These are phyloP conservation scores for Fusarium miscanthi DNA, from an alignment of 2,329 filamentous ascomycete species.

Conservation along the genomic window DNA sequence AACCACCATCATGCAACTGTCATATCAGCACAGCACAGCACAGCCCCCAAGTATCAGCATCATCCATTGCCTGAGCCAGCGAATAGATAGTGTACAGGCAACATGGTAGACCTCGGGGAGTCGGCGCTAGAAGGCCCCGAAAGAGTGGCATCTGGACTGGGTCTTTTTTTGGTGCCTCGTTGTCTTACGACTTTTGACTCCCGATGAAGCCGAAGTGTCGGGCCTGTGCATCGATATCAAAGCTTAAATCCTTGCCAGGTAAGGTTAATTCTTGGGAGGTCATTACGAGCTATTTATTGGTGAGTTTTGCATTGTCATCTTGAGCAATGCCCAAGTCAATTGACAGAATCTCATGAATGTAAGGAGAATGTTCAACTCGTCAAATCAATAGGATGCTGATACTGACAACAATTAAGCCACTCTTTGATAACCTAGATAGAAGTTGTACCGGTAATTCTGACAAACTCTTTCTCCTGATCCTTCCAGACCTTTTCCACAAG, in stretches of 20 bases:
- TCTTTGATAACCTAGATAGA: background rate
- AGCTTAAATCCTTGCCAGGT: background rate
- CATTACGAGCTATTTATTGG: background rate
- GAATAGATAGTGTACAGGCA: too few species aligned
- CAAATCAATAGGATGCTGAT: background rate
- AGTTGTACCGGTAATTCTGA: constrained; percentile 21
- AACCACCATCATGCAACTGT: background rate
- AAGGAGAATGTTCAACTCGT: background rate
- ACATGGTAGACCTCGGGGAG: background rate
- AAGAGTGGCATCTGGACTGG: background rate
- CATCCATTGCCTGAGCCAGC: background rate
- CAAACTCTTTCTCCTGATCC: constrained; percentile 41
- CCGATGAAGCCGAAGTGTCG: constrained; percentile 18
- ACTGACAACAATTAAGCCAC: too few species aligned
- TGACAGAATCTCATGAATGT: background rate
- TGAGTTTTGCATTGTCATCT: background rate
- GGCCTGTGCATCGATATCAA: background rate
- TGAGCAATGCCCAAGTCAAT: background rate
- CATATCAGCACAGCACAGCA: background rate
- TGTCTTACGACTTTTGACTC: background rate
- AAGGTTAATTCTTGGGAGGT: background rate
- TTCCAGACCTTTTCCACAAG: constrained; percentile 39
- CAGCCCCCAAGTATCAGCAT: constrained; percentile 9
- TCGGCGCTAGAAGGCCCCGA: background rate
- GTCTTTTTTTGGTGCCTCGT: background rate